Evolutionary conservation across 140 eudicot genomes (phyloP).

Genomic region (Cichorium intybus): DNA sequence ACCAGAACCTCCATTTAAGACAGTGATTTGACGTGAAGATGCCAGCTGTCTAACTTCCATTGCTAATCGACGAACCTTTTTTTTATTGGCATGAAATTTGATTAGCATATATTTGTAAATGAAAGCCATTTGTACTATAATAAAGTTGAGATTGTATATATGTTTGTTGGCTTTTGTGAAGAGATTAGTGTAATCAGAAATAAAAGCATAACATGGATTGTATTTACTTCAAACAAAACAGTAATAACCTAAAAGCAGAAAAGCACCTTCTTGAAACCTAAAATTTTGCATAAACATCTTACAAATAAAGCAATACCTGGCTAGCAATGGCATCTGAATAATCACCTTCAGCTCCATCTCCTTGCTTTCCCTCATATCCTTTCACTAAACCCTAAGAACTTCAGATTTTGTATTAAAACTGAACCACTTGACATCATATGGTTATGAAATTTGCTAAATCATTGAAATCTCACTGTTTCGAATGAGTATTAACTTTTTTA

Average conservation of each 20-base stretch:
- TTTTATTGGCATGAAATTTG: background rate
- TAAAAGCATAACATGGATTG: too few relatives aligned
- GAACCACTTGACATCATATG: background rate
- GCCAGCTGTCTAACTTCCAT: constrained; percentile 72
- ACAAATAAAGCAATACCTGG: constrained; percentile 40
- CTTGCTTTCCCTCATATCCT: constrained; percentile 30
- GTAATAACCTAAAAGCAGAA: too few relatives aligned
- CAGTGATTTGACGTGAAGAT: constrained; percentile 56
- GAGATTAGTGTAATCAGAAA: too few relatives aligned
- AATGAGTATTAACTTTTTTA: too few relatives aligned
- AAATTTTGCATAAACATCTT: background rate
- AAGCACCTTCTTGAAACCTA: background rate
- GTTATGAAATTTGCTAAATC: background rate
- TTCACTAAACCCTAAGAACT: constrained; percentile 42
- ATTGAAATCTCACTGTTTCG: background rate
- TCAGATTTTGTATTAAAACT: background rate
- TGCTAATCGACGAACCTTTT: constrained; percentile 68
- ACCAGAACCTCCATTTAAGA: constrained; percentile 59
- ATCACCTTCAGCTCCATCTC: constrained; percentile 42
- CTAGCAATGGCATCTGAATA: constrained; percentile 55
- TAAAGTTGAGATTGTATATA: background rate
- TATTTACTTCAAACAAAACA: too few relatives aligned
- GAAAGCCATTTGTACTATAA: too few relatives aligned
- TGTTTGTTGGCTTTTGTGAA: too few relatives aligned
- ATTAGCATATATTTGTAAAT: background rate